phyloP scores from a whole-genome alignment of 768 basidiomycete genomes.

The Serendipita vermifera region DNA sequence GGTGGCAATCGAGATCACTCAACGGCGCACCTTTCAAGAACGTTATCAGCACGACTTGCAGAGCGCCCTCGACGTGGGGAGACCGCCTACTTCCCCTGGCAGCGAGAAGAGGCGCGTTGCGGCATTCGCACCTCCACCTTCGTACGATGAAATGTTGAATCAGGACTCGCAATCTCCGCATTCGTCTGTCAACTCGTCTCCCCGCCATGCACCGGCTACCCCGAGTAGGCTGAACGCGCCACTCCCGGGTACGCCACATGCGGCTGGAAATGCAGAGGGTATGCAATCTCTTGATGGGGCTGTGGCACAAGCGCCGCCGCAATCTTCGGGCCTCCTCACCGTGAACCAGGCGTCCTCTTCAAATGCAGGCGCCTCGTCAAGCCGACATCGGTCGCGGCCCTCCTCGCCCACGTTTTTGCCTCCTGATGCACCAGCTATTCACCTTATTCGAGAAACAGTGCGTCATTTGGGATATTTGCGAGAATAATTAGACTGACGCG shows the following conservation, averaged over 20 bases:
- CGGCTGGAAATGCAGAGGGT: neutral
- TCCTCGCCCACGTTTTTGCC: conserved; percentile 18
- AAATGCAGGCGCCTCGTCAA: conserved; percentile 16
- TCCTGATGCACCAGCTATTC: conserved; percentile 44
- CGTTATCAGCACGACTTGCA: conserved; percentile 63
- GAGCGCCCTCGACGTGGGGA: conserved; percentile 62
- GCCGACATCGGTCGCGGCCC: conserved; percentile 28
- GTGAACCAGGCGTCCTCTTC: conserved; percentile 21
- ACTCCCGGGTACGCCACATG: conserved; percentile 19
- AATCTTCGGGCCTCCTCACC: conserved; percentile 14
- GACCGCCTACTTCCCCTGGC: conserved; percentile 14
- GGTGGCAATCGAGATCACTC: conserved; percentile 78
- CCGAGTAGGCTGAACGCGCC: conserved; percentile 18
- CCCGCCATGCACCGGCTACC: conserved; percentile 11
- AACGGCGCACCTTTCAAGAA: conserved; percentile 71
- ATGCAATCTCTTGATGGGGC: neutral
- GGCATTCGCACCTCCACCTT: conserved; percentile 58
- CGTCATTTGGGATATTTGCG: neutral
- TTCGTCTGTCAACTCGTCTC: conserved; percentile 19
- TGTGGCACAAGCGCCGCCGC: too few species aligned
- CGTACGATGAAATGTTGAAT: conserved; percentile 32
- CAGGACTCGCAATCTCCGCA: neutral
- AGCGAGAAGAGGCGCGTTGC: conserved; percentile 28
- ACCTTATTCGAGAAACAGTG: conserved; percentile 65
- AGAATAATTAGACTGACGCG: neutral